Evolutionary conservation across 306 rosid species (phyloP), one percentile per base, ranked within the genome.

Genomic region (Acacia confusa): DNA sequence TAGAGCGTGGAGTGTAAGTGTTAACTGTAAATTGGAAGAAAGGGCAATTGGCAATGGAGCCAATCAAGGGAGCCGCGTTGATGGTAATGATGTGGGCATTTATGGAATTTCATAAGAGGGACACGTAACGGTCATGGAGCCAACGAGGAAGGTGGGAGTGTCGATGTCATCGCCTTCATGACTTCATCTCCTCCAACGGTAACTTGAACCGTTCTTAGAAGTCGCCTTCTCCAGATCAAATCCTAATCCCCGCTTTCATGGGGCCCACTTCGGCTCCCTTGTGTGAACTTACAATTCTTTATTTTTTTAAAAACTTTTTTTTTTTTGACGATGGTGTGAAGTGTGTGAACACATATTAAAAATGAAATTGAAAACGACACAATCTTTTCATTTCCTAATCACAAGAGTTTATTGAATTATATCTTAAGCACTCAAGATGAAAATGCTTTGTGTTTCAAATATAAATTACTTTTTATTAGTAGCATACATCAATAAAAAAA

Each of bases 41-140:
- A 36, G 40, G 10, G 4, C 27, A 57, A 57, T 30, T 30, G 64
- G 64, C 0, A 22, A 57, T 6, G 28, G 14, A 57, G 30, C 14
- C 64, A 22, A 9, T 57, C 2, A 22, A 57, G 14, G 64, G 4
- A 9, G 27, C 30, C 12, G 64, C 10, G 64, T 22, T 22, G 64
- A 57, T 20, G 10, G 3, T 20, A 3, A 36, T 1, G 2, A 9
- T 3, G 22, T 19, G 60, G 64, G 64, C 6, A 57, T 57, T 57
- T n/a, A 1, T 24, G 64, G 64, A 22, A 57, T n/a, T 57, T 57
- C 28, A 8, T 0, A 10, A 57, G 30, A 57, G 64, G 27, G 15
- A 4, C 30, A 22, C 30, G 73, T 44, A 68, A 68, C 73, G 73
- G 73, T 68, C 73, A 10, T 16, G 73, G 73, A 68, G 73, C 73